phyloP scores from a whole-genome alignment of 2,329 filamentous ascomycete genomes.

The Penicillium psychrosexuale region DNA sequence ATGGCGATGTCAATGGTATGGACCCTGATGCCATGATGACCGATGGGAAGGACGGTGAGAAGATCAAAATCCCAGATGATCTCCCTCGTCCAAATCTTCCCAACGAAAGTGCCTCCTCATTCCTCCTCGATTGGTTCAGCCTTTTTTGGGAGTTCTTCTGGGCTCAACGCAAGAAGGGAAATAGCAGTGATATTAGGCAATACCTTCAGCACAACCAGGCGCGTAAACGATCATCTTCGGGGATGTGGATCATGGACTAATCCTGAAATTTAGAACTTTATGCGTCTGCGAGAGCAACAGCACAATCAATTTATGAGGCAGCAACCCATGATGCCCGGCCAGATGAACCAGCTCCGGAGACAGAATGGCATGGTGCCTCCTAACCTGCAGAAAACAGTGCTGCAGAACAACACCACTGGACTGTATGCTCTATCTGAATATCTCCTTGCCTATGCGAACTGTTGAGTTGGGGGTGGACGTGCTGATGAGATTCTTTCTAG shows the following conservation, averaged over 20 bases:
- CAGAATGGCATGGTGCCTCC: constrained; percentile 37
- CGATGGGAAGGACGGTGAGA: constrained; percentile 75
- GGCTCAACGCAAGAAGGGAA: constrained; percentile 70
- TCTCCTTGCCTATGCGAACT: neutral
- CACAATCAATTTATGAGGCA: constrained; percentile 74
- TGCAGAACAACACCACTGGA: constrained; percentile 64
- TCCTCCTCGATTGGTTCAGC: constrained; percentile 96
- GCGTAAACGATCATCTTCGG: constrained; percentile 8
- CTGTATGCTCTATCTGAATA: constrained; percentile 34
- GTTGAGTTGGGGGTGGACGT: constrained; percentile 7
- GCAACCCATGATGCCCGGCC: constrained; percentile 59
- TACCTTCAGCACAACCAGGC: constrained; percentile 85
- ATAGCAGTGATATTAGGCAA: constrained; percentile 63
- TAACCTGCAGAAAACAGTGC: constrained; percentile 66
- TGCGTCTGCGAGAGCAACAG: constrained; percentile 69
- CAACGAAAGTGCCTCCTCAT: constrained; percentile 64
- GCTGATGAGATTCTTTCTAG: constrained; percentile 41
- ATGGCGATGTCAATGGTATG: constrained; percentile 68
- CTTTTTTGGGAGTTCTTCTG: constrained; percentile 96
- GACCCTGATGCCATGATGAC: constrained; percentile 75
- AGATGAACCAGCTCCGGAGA: constrained; percentile 55
- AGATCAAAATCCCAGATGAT: constrained; percentile 72
- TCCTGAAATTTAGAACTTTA: constrained; percentile 52
- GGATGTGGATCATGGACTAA: constrained; percentile 11
- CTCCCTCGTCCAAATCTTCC: constrained; percentile 64